Evolutionary conservation across 257 asterid genomes (phyloP), one percentile per base, ranked within the genome.

Genomic region (Apocynum venetum): DNA sequence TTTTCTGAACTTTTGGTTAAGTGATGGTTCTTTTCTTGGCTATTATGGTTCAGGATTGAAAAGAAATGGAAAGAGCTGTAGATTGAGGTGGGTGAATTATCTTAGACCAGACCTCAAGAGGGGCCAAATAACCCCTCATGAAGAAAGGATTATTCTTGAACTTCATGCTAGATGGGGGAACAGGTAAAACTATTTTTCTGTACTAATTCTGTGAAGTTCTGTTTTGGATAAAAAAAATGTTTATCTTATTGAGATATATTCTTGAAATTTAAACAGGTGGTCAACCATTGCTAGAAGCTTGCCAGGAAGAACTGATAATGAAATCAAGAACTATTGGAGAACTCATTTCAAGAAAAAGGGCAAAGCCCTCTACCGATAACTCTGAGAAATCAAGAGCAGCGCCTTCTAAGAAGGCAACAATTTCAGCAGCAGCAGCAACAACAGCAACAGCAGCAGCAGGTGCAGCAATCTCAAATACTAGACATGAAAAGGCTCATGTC

Each of bases 61-160:
- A 80, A 94, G 98, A 80, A 94, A 94, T 83, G 98, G 97, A 13
- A 94, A 94, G 61, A 94, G 98, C 46, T 94, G 98, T 73, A 87
- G 98, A 82, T 68, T 94, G 79, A 90, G 98, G 86, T 94, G 98
- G 98, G 97, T 94, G 75, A 94, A 94, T 84, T 94, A 94, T 85
- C 77, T 94, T 90, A 89, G 97, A 90, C 98, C 98, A 47, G 98
- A 92, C 76, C 87, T 94, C n/a, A 94, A 94, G 87, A 94, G 87
- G 78, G 97, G 97, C 0, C 96, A 94, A 83, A 94, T 94, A 40
- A 94, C 97, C 61, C 96, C 98, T 55, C 79, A 89, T 61, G 98
- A 94, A 83, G 96, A 94, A 61, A 90, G 85, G 60, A 48, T 90
- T 52, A 94, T 94, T 59, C 78, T 88, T 59, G 96, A 94, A 74